Evolutionary conservation across 768 basidiomycete species (phyloP).

Genomic region (Termitomyces sp.): DNA sequence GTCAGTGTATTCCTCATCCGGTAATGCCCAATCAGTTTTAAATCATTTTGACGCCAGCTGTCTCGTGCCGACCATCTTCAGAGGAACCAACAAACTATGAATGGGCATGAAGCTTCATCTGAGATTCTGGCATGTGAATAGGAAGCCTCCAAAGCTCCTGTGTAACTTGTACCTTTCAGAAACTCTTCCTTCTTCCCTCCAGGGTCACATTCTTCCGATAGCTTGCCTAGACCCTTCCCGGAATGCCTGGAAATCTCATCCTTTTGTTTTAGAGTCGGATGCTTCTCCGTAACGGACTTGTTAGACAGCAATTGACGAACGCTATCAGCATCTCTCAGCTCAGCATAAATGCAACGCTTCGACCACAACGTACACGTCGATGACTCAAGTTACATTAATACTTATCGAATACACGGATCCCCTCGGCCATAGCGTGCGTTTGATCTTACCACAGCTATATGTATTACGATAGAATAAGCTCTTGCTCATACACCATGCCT

Average conservation of each 20-base stretch:
- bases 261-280: background rate
- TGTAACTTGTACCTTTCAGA: background rate
- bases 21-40: background rate
- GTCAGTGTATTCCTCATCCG: background rate
- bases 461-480: background rate
- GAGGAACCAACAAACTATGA: slow-evolving; percentile 6
- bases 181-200: background rate
- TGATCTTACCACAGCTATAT: background rate
- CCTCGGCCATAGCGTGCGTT: background rate
- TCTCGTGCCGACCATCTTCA: slow-evolving; percentile 1
- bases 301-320: background rate
- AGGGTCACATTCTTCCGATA: background rate
- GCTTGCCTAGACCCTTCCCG: background rate
- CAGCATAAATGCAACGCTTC: background rate
- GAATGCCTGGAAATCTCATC: background rate
- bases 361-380: background rate
- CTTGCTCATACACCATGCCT: background rate
- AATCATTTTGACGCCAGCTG: background rate
- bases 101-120: slow-evolving; percentile 3
- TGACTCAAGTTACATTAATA: background rate
- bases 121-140: slow-evolving; percentile 1
- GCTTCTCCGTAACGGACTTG: background rate
- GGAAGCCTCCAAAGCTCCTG: slow-evolving; percentile 1
- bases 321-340: background rate
- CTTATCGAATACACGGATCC: background rate